These are phyloP conservation scores for Boechera stricta DNA, from an alignment of 345 rosid species.

Conservation along the genomic window DNA sequence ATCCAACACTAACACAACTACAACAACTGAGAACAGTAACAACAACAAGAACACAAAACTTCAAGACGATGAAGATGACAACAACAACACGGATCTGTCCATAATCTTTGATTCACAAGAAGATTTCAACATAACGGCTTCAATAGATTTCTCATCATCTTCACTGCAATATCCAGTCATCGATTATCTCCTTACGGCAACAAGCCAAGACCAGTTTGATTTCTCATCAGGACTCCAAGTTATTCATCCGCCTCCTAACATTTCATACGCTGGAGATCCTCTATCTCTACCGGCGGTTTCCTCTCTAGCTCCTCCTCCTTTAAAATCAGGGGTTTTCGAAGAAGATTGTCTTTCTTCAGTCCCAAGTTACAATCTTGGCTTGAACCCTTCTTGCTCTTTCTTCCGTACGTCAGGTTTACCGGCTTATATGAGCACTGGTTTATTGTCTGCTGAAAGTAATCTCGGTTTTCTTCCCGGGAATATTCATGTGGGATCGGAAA, in stretches of 20 bases:
- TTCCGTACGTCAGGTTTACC: slow-evolving; percentile 51
- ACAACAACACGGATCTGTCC: slow-evolving; percentile 51
- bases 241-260: slow-evolving; percentile 40
- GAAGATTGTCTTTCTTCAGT: slow-evolving; percentile 80
- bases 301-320: slow-evolving; percentile 35
- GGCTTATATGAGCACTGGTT: slow-evolving; percentile 49
- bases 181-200: slow-evolving; percentile 43
- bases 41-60: slow-evolving; percentile 38
- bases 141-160: slow-evolving; percentile 80
- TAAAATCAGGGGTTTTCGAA: slow-evolving; percentile 56
- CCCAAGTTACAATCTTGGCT: slow-evolving; percentile 60
- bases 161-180: slow-evolving; percentile 57
- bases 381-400: slow-evolving; percentile 62
- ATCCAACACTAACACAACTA: slow-evolving; percentile 43
- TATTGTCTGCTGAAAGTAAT: slow-evolving; percentile 50
- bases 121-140: slow-evolving; percentile 78
- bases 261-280: slow-evolving; percentile 33
- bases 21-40: slow-evolving; percentile 40
- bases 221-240: slow-evolving; percentile 54
- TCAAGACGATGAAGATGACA: slow-evolving; percentile 31
- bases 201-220: slow-evolving; percentile 62
- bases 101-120: slow-evolving; percentile 64
- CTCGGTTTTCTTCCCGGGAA: slow-evolving; percentile 50
- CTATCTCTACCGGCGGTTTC: slow-evolving; percentile 23
- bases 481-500: slow-evolving; percentile 52